Percentiles rank a stretch among this genome's conserved stretches.
Evolutionary conservation across 768 basidiomycete genomes (phyloP).

Genomic region (Russula virescens): DNA sequence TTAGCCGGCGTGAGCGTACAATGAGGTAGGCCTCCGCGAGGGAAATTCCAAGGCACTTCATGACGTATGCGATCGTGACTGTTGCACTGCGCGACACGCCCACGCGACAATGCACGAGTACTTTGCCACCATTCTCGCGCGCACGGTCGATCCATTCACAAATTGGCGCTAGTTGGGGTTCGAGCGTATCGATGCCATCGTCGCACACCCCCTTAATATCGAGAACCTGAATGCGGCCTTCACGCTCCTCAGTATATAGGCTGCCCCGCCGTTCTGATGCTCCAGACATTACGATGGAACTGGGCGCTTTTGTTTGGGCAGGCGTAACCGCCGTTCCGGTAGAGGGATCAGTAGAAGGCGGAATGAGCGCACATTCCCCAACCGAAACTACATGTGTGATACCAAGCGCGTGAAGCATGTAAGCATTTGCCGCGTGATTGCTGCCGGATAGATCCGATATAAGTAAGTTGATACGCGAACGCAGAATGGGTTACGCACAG

Average conservation of each 20-base stretch:
- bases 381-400: constrained; percentile 97
- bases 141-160: constrained; percentile 94
- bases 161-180: constrained; percentile 81
- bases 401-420: constrained; percentile 92
- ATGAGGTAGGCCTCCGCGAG: constrained; percentile 93
- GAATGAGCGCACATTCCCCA: constrained; percentile 87
- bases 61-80: constrained; percentile 96
- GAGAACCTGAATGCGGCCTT: constrained; percentile 84
- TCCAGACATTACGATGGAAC: constrained; percentile 37
- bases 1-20: constrained; percentile 83
- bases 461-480: constrained; percentile 20
- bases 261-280: constrained; percentile 57
- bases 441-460: constrained; percentile 35
- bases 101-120: constrained; percentile 97
- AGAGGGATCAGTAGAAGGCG: constrained; percentile 44
- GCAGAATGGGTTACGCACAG: constrained; percentile 50
- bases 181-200: constrained; percentile 92
- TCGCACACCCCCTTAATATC: constrained; percentile 92
- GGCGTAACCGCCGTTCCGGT: background rate
- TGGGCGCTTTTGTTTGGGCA: background rate
- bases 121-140: constrained; percentile 73
- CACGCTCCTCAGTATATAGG: constrained; percentile 82
- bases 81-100: constrained; percentile 95
- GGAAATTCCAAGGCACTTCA: constrained; percentile 82
- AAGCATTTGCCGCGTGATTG: constrained; percentile 90